Evolutionary conservation across 768 basidiomycete genomes (phyloP).

Genomic region (Royoungia palumana): DNA sequence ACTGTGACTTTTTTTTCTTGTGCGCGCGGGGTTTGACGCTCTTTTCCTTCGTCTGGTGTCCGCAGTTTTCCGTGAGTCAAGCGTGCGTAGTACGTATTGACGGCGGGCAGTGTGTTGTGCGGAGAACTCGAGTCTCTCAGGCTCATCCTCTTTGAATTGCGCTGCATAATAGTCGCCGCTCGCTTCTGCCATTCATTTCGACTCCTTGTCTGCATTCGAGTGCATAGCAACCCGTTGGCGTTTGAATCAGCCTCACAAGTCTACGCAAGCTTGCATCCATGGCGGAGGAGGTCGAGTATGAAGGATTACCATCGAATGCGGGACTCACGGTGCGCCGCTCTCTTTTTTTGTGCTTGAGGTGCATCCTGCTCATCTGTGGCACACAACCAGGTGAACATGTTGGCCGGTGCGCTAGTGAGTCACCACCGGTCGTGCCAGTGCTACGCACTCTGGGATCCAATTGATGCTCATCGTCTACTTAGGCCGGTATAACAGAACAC

Average conservation of each 20-base stretch:
- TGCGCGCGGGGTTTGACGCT: background rate
- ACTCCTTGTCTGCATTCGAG: slow-evolving; percentile 2
- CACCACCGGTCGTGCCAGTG: background rate
- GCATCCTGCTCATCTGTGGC: slow-evolving; percentile 13
- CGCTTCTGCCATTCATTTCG: background rate
- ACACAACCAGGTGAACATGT: slow-evolving; percentile 79
- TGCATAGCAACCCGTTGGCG: slow-evolving; percentile 4
- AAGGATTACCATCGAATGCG: slow-evolving; percentile 69
- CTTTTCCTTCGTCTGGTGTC: background rate
- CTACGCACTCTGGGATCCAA: background rate
- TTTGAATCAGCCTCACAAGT: slow-evolving; percentile 1
- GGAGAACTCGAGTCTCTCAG: slow-evolving; percentile 9
- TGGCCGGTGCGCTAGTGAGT: slow-evolving; percentile 92
- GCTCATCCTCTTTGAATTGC: background rate
- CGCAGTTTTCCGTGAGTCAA: background rate
- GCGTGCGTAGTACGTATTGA: slow-evolving; percentile 1
- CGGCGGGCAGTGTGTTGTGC: background rate
- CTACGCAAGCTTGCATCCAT: slow-evolving; percentile 22
- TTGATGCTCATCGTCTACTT: slow-evolving; percentile 18
- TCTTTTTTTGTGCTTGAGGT: slow-evolving; percentile 7
- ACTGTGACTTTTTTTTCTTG: background rate
- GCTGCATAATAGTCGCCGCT: background rate
- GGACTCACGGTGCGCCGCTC: slow-evolving; percentile 58
- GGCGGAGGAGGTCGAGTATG: slow-evolving; percentile 56
- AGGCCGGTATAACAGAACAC: slow-evolving; percentile 99